Evolutionary conservation across 495 filamentous ascomycete genomes (phyloP).

Genomic region (Hypomontagnella submonticulosa): DNA sequence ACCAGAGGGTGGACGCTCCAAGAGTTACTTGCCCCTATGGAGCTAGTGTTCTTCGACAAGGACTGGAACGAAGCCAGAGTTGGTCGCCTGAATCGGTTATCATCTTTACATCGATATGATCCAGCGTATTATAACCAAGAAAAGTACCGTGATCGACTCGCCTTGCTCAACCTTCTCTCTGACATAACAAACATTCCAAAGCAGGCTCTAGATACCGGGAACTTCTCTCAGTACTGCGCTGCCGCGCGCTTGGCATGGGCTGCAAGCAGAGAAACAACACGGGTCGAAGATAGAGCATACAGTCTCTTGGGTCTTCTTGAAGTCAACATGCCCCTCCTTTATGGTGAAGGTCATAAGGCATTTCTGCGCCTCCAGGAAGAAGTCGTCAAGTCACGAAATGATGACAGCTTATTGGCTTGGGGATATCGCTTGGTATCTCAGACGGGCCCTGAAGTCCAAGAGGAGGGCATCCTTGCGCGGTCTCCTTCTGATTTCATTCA

Average conservation of each 20-base stretch:
- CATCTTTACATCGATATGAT: neutral
- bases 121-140: neutral
- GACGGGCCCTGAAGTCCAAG: neutral
- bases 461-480: slow-evolving; percentile 19
- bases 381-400: slow-evolving; percentile 38
- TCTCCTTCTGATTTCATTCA: slow-evolving; percentile 24
- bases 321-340: slow-evolving; percentile 47
- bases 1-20: slow-evolving; percentile 30
- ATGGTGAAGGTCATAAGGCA: slow-evolving; percentile 44
- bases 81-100: slow-evolving; percentile 3
- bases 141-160: slow-evolving; percentile 6
- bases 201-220: slow-evolving; percentile 13
- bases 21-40: slow-evolving; percentile 23
- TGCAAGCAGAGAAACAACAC: slow-evolving; percentile 34
- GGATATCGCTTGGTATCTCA: slow-evolving; percentile 8
- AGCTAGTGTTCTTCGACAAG: slow-evolving; percentile 24
- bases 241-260: slow-evolving; percentile 25
- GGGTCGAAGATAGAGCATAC: slow-evolving; percentile 47
- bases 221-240: slow-evolving; percentile 23
- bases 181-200: slow-evolving; percentile 27
- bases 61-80: slow-evolving; percentile 11
- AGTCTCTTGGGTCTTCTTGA: slow-evolving; percentile 46
- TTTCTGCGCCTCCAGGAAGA: slow-evolving; percentile 45
- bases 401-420: slow-evolving; percentile 41
- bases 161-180: slow-evolving; percentile 16